phyloP scores from a whole-genome alignment of 192 early-diverging fungal genomes.

The Coemansia sp. region DNA sequence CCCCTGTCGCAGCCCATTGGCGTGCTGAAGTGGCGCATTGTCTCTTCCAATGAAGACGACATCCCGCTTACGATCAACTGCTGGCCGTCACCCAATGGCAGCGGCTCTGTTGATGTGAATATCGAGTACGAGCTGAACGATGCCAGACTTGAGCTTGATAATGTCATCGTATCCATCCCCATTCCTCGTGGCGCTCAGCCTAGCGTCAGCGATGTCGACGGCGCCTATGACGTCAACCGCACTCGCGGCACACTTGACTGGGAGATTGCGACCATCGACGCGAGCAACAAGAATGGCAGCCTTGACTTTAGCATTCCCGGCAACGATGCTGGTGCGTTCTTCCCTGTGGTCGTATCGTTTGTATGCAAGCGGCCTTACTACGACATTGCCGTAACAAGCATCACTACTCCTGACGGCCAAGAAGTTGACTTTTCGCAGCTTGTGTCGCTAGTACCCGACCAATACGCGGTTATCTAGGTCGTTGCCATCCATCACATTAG shows the following conservation, averaged over 20 bases:
- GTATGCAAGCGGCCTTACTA: conserved; percentile 70
- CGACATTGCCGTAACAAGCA: conserved; percentile 65
- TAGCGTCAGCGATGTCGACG: conserved; percentile 79
- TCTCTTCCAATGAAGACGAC: conserved; percentile 77
- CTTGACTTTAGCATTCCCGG: conserved; percentile 82
- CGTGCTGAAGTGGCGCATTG: conserved; percentile 87
- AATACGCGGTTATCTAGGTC: conserved; percentile 78
- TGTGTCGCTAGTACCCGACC: conserved; percentile 69
- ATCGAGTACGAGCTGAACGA: conserved; percentile 94
- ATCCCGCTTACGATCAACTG: conserved; percentile 91
- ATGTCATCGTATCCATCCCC: conserved; percentile 89
- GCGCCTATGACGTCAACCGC: conserved; percentile 77
- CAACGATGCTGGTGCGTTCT: conserved; percentile 79
- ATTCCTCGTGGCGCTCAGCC: conserved; percentile 75
- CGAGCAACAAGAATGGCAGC: conserved; percentile 72
- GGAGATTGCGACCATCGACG: conserved; percentile 78
- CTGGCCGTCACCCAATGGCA: conserved; percentile 92
- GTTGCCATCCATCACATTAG: neutral
- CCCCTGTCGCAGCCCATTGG: conserved; percentile 82
- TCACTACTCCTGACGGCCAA: conserved; percentile 57
- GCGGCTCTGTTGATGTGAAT: conserved; percentile 90
- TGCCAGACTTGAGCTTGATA: conserved; percentile 75
- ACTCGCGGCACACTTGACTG: conserved; percentile 75
- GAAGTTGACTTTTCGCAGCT: conserved; percentile 73
- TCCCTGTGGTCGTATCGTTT: conserved; percentile 86